phyloP scores from a whole-genome alignment of 2,329 filamentous ascomycete species.

The Pseudogymnoascus sp. region DNA sequence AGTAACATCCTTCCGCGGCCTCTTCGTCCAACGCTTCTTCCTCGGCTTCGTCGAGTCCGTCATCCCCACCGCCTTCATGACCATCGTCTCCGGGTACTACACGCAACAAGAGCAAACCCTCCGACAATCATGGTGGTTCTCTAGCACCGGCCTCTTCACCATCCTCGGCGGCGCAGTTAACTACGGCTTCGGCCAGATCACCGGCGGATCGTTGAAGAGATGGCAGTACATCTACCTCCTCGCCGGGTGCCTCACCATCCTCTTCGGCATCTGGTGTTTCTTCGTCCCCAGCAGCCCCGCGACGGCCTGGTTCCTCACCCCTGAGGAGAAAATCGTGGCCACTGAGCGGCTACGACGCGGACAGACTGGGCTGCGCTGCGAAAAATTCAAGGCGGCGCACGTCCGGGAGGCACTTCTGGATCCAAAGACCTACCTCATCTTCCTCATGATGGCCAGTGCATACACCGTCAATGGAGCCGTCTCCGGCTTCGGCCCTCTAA shows the following conservation, averaged over 20 bases:
- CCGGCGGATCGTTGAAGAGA: constrained; percentile 41
- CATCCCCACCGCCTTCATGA: constrained; percentile 60
- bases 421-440: constrained; percentile 54
- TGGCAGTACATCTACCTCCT: constrained; percentile 69
- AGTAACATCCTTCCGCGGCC: constrained; percentile 52
- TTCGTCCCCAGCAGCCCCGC: constrained; percentile 57
- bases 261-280: constrained; percentile 59
- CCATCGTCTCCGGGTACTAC: constrained; percentile 53
- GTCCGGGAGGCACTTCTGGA: constrained; percentile 51
- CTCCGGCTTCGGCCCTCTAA: constrained; percentile 61
- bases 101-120: constrained; percentile 57
- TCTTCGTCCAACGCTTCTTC: constrained; percentile 61
- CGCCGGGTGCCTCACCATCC: constrained; percentile 52
- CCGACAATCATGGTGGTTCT: constrained; percentile 62
- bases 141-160: constrained; percentile 43
- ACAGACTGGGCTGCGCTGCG: constrained; percentile 56
- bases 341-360: constrained; percentile 55
- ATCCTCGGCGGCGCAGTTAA: constrained; percentile 57
- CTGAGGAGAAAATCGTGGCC: constrained; percentile 53
- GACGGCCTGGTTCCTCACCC: constrained; percentile 59
- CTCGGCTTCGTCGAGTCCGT: constrained; percentile 53
- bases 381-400: constrained; percentile 51
- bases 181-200: constrained; percentile 60
- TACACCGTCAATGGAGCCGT: constrained; percentile 57
- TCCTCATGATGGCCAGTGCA: constrained; percentile 60